These are phyloP conservation scores for Cyberlindnera euphorbiae DNA, from an alignment of 805 yeast genomes.

Conservation along the genomic window DNA sequence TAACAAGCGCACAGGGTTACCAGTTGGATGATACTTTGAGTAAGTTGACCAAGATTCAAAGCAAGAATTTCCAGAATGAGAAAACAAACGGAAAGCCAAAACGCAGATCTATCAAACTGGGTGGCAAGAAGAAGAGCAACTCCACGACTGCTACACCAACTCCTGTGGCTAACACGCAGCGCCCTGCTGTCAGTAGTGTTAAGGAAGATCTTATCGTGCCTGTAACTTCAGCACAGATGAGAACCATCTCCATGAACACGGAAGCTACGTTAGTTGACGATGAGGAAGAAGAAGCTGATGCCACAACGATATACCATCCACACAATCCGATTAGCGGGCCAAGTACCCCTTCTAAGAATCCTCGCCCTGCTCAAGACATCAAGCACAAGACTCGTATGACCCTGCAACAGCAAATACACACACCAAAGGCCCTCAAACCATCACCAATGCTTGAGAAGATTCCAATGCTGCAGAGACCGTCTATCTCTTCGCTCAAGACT, in stretches of 20 bases:
- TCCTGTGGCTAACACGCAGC: not conserved
- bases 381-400: not conserved
- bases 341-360: too few species aligned
- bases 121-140: constrained; percentile 6
- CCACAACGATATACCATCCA: not conserved
- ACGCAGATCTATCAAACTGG: constrained; percentile 22
- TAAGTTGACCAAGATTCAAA: constrained; percentile 24
- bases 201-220: too few species aligned
- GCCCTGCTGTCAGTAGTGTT: too few species aligned
- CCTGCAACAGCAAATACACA: not conserved
- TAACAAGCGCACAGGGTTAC: constrained; percentile 7
- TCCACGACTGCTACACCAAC: not conserved
- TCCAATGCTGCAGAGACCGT: constrained; percentile 9
- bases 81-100: constrained; percentile 17
- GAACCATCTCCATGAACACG: constrained; percentile 16
- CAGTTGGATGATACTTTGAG: constrained; percentile 18
- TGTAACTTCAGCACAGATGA: constrained; percentile 5
- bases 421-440: constrained; percentile 2
- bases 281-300: not conserved
- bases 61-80: constrained; percentile 22
- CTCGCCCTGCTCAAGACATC: not conserved
- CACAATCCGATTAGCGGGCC: not conserved
- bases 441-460: constrained; percentile 18
- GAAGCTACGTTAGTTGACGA: constrained; percentile 21
- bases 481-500: constrained; percentile 17